Base-by-base conservation (phyloP, 2,329 filamentous ascomycete genomes). In the Trichoderma atrobrunneum region DNA sequence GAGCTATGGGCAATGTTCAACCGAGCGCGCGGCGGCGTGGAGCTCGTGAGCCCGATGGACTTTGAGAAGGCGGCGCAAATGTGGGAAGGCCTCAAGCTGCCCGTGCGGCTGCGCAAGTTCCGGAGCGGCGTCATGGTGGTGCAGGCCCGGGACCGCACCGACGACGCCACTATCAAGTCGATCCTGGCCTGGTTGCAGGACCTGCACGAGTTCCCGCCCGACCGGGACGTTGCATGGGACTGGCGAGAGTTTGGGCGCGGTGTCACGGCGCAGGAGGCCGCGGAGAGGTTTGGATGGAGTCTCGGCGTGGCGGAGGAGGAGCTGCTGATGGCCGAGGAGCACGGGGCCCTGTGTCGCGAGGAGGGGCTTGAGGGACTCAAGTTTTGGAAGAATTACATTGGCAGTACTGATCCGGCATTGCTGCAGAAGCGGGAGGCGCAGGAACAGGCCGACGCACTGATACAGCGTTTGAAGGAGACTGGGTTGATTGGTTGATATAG, bases 1-100 rank as follows among this genome's bases (percentile, higher is more conserved):
- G 95, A 98, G 78, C 86, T 97, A 0, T 98, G 94, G 94, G 93
- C 94, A 32, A 90, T 97, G 75, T 98, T 98, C 85, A 99, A 99
- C 81, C 90, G 95, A 39, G 94, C 93, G 34, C 89, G 95, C 69
- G 95, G 95, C 66, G 96, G 95, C 8, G 95, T 99, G 18, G 96
- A 99, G 81, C 88, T 99, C 18, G 93, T 98, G 65, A 97, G 93
- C 75, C 96, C 96, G 0, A 85, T 90, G 21, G 96, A 99, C 78
- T 97, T 99, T 77, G 92, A 96, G 78, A 95, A 95, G 78, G 96
- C 96, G 1, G 93, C 94, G 0, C 87, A 89, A 51, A 85, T 97
- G 77, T 99, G 96, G 94, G 94, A 97, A 78, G 92, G 90, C 74
- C 85, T 99, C 21, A 92, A 91, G 76, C 85, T 99, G 4, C 96